Evolutionary conservation across 306 rosid species (phyloP), one percentile per base, ranked within the genome.

Genomic region (Malus fusca): DNA sequence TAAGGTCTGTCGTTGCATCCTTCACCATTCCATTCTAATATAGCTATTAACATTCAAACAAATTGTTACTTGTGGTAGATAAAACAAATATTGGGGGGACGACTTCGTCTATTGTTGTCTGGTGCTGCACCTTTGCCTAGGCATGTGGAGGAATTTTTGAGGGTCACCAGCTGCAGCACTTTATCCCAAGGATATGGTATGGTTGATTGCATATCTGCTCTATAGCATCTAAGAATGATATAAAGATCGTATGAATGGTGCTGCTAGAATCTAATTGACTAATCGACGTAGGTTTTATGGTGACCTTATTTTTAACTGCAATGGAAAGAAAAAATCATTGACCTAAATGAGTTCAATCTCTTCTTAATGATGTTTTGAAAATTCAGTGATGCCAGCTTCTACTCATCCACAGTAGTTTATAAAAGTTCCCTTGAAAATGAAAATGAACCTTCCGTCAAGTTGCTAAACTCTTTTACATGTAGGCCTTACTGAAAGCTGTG

Each of bases 401-500:
- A 52, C 26, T 19, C 21, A 11, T 71, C 15, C 0, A 2, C 18
- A n/a, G 33, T 60, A 71, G n/a, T 30, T 31, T 25, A 30, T 28
- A 63, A 15, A 63, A 30, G 22, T 63, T 30, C 18, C 68, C 22
- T 63, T 28, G 0, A 30, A 15, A 30, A 60, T 3, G 15, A 60
- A 12, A 37, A 8, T 18, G 18, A 2, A 1, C 14, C 18, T 18
- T 71, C 58, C 21, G 76, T 75, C 33, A 71, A 30, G 58, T 68
- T 63, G 46, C 66, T 21, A 17, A 26, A 23, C 44, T 58, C n/a
- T 66, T 78, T 30, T 64, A 31, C 51, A 48, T 77, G 66, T 78
- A 93, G 97, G 98, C 63, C 98, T 93, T 37, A 89, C 98, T 9
- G 98, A 91, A 78, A 93, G 97, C 79, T 88, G 93, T 83, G 97